These are phyloP conservation scores for Phytophthora nicotianae DNA, from an alignment of 352 stramenopile genomes.

Conservation along the genomic window DNA sequence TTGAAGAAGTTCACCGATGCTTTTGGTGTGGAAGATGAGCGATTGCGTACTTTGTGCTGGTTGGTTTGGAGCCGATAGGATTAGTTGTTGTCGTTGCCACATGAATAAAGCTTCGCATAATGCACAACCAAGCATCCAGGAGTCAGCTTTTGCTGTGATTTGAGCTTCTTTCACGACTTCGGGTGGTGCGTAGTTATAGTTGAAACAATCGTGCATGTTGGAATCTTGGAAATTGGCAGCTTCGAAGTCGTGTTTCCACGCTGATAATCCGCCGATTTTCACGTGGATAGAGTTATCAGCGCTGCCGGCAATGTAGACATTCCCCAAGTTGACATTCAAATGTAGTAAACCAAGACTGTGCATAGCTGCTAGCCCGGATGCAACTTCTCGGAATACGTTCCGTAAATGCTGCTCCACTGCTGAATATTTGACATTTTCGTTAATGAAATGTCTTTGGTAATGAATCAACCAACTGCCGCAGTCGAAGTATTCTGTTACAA, in stretches of 20 bases:
- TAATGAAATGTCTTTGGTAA: conserved; percentile 29
- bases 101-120: conserved; percentile 61
- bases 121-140: conserved; percentile 70
- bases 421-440: conserved; percentile 18
- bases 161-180: conserved; percentile 38
- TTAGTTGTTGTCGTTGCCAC: conserved; percentile 53
- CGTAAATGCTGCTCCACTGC: conserved; percentile 41
- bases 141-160: conserved; percentile 55
- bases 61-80: conserved; percentile 10
- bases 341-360: conserved; percentile 59
- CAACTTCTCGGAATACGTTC: conserved; percentile 50
- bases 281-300: conserved; percentile 21
- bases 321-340: conserved; percentile 60
- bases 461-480: conserved; percentile 41
- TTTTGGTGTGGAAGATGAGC: conserved; percentile 49
- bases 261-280: conserved; percentile 47
- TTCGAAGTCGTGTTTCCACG: conserved; percentile 52
- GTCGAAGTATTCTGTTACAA: conserved; percentile 50
- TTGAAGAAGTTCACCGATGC: conserved; percentile 46
- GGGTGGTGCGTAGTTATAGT: conserved; percentile 46
- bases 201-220: conserved; percentile 47
- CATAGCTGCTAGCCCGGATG: conserved; percentile 55
- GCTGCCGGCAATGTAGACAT: conserved; percentile 44
- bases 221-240: conserved; percentile 27
- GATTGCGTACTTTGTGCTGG: background rate